Evolutionary conservation across 1,284 basidiomycete genomes (phyloP).

Genomic region (Cerioporus squamosus): DNA sequence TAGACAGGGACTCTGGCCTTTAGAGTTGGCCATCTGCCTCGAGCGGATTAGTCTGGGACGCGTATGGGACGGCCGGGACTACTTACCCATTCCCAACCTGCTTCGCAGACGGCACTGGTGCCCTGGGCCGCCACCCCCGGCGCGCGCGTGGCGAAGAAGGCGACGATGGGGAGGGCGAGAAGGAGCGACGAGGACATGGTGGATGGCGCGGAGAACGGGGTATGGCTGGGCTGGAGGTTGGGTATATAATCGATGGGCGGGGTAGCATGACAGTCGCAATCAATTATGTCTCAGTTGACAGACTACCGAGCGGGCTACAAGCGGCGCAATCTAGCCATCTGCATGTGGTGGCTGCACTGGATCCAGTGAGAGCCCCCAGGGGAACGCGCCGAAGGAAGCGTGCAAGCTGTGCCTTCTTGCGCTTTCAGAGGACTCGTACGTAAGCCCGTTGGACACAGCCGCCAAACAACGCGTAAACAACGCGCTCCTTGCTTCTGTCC

Average conservation of each 20-base stretch:
- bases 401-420: neutral
- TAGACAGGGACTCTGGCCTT: constrained; percentile 21
- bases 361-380: too few relatives aligned
- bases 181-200: constrained; percentile 6
- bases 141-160: neutral
- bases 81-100: constrained; percentile 14
- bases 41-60: neutral
- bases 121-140: constrained; percentile 7
- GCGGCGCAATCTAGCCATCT: neutral
- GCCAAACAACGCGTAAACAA: constrained; percentile 21
- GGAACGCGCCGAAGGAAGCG: neutral
- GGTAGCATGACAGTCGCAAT: too few relatives aligned
- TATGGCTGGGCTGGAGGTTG: neutral
- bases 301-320: neutral
- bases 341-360: too few relatives aligned
- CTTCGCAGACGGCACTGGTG: constrained; percentile 12
- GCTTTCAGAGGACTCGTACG: too few relatives aligned
- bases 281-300: too few relatives aligned
- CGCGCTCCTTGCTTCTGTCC: constrained; percentile 3
- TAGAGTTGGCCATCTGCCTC: constrained; percentile 18
- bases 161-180: constrained; percentile 1
- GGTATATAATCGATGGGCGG: too few relatives aligned
- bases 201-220: neutral
- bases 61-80: neutral
- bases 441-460: neutral